phyloP scores from a whole-genome alignment of 208 protist genomes.

The Trypanosoma platydactyli region DNA sequence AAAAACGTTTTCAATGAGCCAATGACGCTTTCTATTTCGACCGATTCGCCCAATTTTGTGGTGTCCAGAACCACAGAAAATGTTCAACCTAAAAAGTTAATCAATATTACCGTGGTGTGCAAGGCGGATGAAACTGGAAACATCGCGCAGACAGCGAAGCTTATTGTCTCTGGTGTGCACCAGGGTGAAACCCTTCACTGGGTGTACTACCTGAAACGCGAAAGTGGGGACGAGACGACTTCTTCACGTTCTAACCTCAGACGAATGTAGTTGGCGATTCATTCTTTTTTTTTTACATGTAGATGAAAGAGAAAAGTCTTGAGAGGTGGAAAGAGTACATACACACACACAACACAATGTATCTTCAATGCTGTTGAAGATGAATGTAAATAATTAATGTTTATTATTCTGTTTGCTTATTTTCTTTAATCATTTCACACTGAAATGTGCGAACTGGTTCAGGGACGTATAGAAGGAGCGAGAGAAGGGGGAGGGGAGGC shows the following conservation, averaged over 20 bases:
- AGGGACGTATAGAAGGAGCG: constrained; percentile 5
- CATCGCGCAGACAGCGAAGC: constrained; percentile 33
- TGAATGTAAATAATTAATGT: constrained; percentile 23
- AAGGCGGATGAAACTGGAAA: constrained; percentile 46
- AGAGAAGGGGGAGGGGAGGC: neutral
- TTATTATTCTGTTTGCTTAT: neutral
- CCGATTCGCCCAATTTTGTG: constrained; percentile 84
- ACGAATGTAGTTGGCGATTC: neutral
- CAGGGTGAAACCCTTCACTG: constrained; percentile 60
- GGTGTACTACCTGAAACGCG: constrained; percentile 85
- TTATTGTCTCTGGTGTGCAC: constrained; percentile 47
- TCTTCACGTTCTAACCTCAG: neutral
- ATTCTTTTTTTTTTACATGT: too few relatives aligned
- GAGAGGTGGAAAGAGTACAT: too few relatives aligned
- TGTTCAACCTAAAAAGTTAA: constrained; percentile 82
- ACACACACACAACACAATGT: too few relatives aligned
- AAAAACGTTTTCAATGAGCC: constrained; percentile 93
- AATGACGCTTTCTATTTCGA: constrained; percentile 76
- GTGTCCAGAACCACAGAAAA: constrained; percentile 79
- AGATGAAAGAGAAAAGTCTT: too few relatives aligned
- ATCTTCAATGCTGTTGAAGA: too few relatives aligned
- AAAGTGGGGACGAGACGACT: neutral
- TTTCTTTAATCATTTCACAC: neutral
- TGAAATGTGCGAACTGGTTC: neutral
- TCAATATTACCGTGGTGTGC: constrained; percentile 71